Conservation (phyloP, 192 early-diverging fungal species). For the Radiomyces spectabilis region DNA sequence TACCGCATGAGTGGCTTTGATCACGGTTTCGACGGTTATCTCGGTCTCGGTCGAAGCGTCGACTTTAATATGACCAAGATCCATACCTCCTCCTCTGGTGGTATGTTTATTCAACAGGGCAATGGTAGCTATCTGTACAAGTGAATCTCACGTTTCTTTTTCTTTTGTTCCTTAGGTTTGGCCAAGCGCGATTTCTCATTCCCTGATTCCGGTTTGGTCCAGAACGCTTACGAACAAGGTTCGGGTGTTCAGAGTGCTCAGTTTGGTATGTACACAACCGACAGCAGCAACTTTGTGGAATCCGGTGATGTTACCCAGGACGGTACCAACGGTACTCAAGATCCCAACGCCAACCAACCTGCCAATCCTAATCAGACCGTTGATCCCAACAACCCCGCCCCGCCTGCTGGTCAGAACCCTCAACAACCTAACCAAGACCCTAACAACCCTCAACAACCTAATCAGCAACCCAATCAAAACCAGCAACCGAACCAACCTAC, state of each 20-base stretch:
- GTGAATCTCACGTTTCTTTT: background rate
- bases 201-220: conserved; percentile 12
- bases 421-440: too few species aligned
- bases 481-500: too few species aligned
- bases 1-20: conserved; percentile 22
- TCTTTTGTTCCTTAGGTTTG: conserved; percentile 1
- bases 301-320: background rate
- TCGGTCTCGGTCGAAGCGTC: conserved; percentile 26
- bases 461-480: too few species aligned
- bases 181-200: conserved; percentile 9
- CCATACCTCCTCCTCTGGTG: background rate
- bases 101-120: background rate
- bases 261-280: conserved; percentile 21
- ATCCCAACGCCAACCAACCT: too few species aligned
- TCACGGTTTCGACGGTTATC: conserved; percentile 25
- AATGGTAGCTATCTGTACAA: background rate
- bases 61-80: conserved; percentile 16
- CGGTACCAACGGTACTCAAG: too few species aligned
- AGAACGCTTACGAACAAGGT: conserved; percentile 17
- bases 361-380: too few species aligned
- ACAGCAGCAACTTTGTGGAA: background rate
- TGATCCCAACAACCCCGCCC: too few species aligned
- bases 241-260: conserved; percentile 15
- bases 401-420: background rate
- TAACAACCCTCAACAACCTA: too few species aligned